Percentiles rank a stretch among this genome's conserved stretches.
These are phyloP conservation scores for Rhizophagus sp. DNA, from an alignment of 192 early-diverging fungal genomes.

Conservation along the genomic window DNA sequence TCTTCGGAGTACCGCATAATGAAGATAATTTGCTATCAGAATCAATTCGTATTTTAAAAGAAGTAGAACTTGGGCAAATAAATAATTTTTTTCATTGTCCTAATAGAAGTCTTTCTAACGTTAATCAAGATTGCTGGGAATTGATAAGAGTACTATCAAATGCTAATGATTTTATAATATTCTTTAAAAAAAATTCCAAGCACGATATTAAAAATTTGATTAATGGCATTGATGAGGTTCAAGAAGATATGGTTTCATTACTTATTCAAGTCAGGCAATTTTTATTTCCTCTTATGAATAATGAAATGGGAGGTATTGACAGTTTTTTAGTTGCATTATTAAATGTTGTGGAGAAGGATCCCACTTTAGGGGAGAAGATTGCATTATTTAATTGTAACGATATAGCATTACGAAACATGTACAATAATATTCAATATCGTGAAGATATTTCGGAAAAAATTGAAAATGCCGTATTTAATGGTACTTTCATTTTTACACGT, in stretches of 20 bases:
- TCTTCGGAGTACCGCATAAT: neutral
- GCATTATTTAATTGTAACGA: conserved; percentile 16
- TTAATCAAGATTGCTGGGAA: conserved; percentile 1
- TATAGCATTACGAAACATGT: conserved; percentile 18
- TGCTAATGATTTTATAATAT: neutral
- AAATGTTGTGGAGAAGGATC: neutral
- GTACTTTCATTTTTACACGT: conserved; percentile 24
- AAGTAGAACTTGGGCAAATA: neutral
- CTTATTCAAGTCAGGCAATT: conserved; percentile 29
- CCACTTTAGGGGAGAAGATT: conserved; percentile 9
- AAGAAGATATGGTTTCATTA: conserved; percentile 25
- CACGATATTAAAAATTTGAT: conserved; percentile 31
- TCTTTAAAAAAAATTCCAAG: neutral
- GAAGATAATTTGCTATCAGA: too few relatives aligned
- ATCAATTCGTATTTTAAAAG: neutral
- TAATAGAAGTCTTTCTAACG: neutral
- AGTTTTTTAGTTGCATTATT: neutral
- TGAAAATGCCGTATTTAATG: conserved; percentile 14
- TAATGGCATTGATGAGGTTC: conserved; percentile 30
- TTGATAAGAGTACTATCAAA: neutral
- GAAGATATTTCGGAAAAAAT: conserved; percentile 25
- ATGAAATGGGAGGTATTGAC: neutral
- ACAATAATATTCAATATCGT: conserved; percentile 9
- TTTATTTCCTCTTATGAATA: conserved; percentile 8
- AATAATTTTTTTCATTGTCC: neutral